Evolutionary conservation across 202 grass and related monocot genomes (phyloP).

Genomic region (Schoenoplectus triqueter): DNA sequence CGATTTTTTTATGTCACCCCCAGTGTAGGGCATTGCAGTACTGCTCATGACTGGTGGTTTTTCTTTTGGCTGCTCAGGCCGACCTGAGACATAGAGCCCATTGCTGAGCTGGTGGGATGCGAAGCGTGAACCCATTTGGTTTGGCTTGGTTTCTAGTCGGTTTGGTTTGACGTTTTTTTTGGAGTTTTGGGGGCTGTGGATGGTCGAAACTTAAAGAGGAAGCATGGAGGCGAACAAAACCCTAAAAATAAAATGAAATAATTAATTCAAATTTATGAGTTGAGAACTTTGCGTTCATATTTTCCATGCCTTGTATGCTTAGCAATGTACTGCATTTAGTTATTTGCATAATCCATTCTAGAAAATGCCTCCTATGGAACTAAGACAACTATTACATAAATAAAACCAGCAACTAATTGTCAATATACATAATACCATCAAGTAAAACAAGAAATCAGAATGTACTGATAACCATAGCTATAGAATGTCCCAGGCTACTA

Average conservation of each 20-base stretch:
- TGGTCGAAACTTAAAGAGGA: neutral
- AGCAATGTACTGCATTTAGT: neutral
- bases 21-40: constrained; percentile 83
- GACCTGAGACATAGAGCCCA: constrained; percentile 96
- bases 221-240: constrained; percentile 31
- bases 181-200: constrained; percentile 15
- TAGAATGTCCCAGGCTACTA: neutral
- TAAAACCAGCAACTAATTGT: neutral
- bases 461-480: neutral
- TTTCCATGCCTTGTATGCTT: neutral
- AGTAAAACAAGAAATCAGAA: neutral
- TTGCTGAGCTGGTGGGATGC: constrained; percentile 90
- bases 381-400: neutral
- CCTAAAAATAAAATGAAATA: constrained; percentile 24
- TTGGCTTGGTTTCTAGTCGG: constrained; percentile 5
- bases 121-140: constrained; percentile 80
- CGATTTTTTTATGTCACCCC: constrained; percentile 94
- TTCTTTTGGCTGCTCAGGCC: constrained; percentile 83
- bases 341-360: constrained; percentile 1
- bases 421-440: neutral
- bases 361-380: constrained; percentile 14
- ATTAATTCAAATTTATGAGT: constrained; percentile 20
- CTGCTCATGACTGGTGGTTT: constrained; percentile 76
- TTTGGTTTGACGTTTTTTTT: constrained; percentile 14
- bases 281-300: neutral